phyloP scores from a whole-genome alignment of 192 early-diverging fungal genomes.

The Gamsiella multidivaricata region DNA sequence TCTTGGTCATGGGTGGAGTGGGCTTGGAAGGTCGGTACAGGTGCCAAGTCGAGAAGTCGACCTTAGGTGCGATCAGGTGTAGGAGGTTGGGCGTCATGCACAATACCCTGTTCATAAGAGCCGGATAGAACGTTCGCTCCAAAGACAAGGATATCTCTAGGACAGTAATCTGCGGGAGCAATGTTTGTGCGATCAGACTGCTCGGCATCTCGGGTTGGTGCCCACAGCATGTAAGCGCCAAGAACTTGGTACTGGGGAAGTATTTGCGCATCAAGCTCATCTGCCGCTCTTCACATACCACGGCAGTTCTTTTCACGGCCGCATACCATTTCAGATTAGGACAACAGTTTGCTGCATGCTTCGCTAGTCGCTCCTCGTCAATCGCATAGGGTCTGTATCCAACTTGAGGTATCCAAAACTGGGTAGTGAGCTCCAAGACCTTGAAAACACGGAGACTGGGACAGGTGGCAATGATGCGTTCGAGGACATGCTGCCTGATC shows the following conservation, averaged over 20 bases:
- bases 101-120: neutral
- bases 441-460: conserved; percentile 25
- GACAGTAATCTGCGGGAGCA: neutral
- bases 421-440: neutral
- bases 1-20: neutral
- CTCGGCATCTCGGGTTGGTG: neutral
- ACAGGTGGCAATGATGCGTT: conserved; percentile 23
- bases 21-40: neutral
- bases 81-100: conserved; percentile 1
- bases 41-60: neutral
- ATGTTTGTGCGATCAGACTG: neutral
- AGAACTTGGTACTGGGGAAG: neutral
- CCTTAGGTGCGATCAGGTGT: neutral
- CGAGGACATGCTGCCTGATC: conserved; percentile 14
- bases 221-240: neutral
- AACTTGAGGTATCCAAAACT: no score
- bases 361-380: neutral
- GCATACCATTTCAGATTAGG: conserved; percentile 4
- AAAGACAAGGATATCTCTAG: neutral
- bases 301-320: neutral
- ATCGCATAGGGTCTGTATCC: no score
- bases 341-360: neutral
- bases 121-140: neutral
- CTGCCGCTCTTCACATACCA: neutral
- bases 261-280: neutral